Base-by-base conservation (phyloP, 352 stramenopile genomes). In the Phytopythium ostracodes region DNA sequence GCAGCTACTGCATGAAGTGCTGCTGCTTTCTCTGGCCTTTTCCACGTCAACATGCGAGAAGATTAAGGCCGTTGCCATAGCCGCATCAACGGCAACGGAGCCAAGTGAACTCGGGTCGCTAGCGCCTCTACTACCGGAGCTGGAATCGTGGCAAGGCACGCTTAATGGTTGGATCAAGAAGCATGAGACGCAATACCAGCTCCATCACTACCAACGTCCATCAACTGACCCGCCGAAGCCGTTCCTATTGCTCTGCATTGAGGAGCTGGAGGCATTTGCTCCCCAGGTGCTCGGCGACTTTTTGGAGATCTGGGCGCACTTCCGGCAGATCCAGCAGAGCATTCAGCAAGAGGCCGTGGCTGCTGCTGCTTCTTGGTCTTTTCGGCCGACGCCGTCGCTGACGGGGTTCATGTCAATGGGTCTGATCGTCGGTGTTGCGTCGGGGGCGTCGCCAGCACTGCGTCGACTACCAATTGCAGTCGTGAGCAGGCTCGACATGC, bases 211-310 rank as follows among this genome's bases (percentile, higher is more conserved):
- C 43, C 24, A 36, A 15, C 15, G 22, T 4, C 27, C 40, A 11
- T 52, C 55, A 18, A 50, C 18, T 17, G 56, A 60, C 49, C 22
- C 57, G 49, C 60, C 56, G 25, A 67, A 51, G n/a, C 67, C 83
- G 7, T 92, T 76, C 52, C 33, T 88, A 27, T 38, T 94, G 36
- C 60, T 94, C 1, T 91, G 84, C 59, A 79, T 94, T n/a, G 86
- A 92, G 44, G 76, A 92, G 60, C 69, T 92, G 14, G 86, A 94
- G 65, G 59, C 60, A 0, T 84, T 94, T 12, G 73, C 77, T 10
- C 72, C 81, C 29, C 66, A 75, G 22, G 74, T 86, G 0, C 70
- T 92, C 15, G 67, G 76, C 24, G 84, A 94, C 38, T 91, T 94
- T 51, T 59, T 94, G 20, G 78, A 84, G 44, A 75, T 91, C 40